Base-by-base conservation (phyloP, 345 rosid species). In the Syzygium grande region DNA sequence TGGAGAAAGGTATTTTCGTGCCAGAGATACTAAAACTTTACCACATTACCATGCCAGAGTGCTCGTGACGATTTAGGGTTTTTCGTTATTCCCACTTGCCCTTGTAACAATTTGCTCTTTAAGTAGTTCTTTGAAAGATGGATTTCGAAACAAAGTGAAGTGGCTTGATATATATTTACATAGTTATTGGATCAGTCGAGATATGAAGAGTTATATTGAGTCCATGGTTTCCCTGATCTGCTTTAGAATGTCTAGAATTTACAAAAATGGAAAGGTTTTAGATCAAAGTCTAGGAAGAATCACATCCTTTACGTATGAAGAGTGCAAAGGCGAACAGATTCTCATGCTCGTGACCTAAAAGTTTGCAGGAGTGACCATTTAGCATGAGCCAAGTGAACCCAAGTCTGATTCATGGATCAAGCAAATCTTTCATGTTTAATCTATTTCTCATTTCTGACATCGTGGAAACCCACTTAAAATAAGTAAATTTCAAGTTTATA, bases 1-100 rank as follows among this genome's bases (percentile, higher is more conserved):
- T 34, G 87, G 90, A 88, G 93, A 91, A 91, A 93, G 93, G 93
- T 52, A 89, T 91, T 68, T 16, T 16, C 79, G 8, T 17, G 79
- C 9, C 2, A 2, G 22, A 68, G 11, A 8, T 30, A 5, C 79
- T 0, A 10, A 1, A 68, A 9, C 79, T 30, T 15, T 16, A 30
- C 78, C 30, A 65, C 6, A 65, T 38, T 17, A 65, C 23, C 43
- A 4, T 11, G 43, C 30, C 9, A 34, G 7, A 17, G 41, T 17
- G 25, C 0, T 17, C 2, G 2, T 1, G 7, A 22, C 1, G 80
- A 73, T 73, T 17, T 68, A 2, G 11, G 14, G 13, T 17, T 73
- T 34, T 17, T 68, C 2, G 1, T 4, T 5, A 16, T 65, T 16
- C 6, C 2, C 9, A 3, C 7, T 8, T 29, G 3, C 4, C 9